phyloP scores from a whole-genome alignment of 371 early-diverging fungal species.

The Mortierella sp. region DNA sequence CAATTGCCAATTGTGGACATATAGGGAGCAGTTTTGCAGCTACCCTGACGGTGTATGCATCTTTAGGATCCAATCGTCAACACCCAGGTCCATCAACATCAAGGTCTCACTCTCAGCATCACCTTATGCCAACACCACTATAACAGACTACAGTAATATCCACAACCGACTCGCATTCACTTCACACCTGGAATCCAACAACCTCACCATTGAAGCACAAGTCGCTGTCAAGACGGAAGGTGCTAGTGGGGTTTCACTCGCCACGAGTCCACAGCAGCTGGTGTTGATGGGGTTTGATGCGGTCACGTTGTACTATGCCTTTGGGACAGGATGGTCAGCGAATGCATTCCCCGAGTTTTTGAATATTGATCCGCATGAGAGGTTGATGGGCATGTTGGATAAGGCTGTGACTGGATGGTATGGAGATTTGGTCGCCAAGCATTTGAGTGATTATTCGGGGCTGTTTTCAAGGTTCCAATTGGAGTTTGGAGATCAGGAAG shows the following conservation, averaged over 20 bases:
- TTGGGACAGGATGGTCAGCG: conserved; percentile 42
- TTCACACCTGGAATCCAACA: conserved; percentile 41
- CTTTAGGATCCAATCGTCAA: conserved; percentile 32
- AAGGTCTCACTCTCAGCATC: conserved; percentile 33
- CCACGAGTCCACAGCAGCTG: conserved; percentile 38
- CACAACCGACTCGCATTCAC: conserved; percentile 48
- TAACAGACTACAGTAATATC: conserved; percentile 38
- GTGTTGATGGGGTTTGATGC: conserved; percentile 37
- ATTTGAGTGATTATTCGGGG: conserved; percentile 29
- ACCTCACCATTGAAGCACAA: conserved; percentile 44
- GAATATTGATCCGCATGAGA: conserved; percentile 48
- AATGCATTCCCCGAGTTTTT: conserved; percentile 31
- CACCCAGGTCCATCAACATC: conserved; percentile 43
- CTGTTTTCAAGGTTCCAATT: conserved; percentile 33
- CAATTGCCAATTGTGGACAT: neutral
- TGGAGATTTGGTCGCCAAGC: conserved; percentile 34
- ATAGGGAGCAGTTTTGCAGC: conserved; percentile 58
- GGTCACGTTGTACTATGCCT: conserved; percentile 36
- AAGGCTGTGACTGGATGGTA: conserved; percentile 40
- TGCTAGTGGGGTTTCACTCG: conserved; percentile 38
- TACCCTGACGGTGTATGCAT: conserved; percentile 42
- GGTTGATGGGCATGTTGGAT: conserved; percentile 21
- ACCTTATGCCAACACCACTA: neutral
- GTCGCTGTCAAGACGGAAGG: conserved; percentile 54
- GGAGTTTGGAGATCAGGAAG: conserved; percentile 19